Evolutionary conservation across 2,329 filamentous ascomycete species (phyloP), one percentile per base, ranked within the genome.

Genomic region (Ascochyta clinopodiicola): DNA sequence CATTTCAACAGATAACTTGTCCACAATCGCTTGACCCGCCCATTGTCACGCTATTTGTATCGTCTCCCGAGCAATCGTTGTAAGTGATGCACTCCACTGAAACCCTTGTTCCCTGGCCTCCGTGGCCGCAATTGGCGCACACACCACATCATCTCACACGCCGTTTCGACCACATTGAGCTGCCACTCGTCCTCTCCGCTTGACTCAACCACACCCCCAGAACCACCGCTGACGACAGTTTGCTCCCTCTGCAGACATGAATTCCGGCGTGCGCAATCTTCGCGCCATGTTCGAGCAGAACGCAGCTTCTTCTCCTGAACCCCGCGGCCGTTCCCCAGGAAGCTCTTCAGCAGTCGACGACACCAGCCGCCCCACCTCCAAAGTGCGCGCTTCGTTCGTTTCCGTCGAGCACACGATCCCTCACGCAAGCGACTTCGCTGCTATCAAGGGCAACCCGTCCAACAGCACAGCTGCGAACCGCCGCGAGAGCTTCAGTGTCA

Each of bases 241-340:
- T 54, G 59, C 59, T 54, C 39, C 31, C 39, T 44, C 48, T 64
- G 64, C 73, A 81, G 79, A 78, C 77, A 82, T 82, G 79, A 78
- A 75, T 65, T 73, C 73, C 65, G 78, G 77, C 63, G 79, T 82
- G 61, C 75, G 79, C 62, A 79, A 79, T 64, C 73, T 82, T 53
- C 74, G 79, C 67, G 79, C 79, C 53, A 77, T 81, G 72, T 82
- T 81, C 69, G 80, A 82, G 71, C 69, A 73, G 51, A 67, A 62
- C 52, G 52, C 52, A 45, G 62, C 70, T 49, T 66, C 74, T 37
- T 72, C 74, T 66, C 73, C 77, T 68, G 74, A 78, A 60, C 69
- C 75, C 61, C 77, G 79, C 63, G 78, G 78, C 50, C 75, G 78
- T 58, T 80, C 78, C 40, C 76, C 75, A 57, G 71, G 70, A 60